Evolutionary conservation across 306 rosid species (phyloP).

Genomic region (Acacia confusa): DNA sequence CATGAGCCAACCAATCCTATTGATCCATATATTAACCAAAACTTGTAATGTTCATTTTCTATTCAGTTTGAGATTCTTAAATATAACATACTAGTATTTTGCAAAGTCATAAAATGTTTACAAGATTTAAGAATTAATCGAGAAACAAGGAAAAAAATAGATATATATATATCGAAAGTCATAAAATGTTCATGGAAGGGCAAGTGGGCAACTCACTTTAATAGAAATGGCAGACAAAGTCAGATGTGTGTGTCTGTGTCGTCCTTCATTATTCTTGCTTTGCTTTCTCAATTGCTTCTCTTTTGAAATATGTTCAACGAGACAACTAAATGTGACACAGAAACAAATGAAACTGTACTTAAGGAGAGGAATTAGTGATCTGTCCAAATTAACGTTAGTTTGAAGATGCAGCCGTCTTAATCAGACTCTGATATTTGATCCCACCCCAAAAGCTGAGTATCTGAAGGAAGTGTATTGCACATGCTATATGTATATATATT

Average conservation of each 20-base stretch:
- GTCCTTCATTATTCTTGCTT: not conserved
- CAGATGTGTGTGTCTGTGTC: not conserved
- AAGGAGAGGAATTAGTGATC: not conserved
- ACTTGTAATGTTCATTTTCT: not conserved
- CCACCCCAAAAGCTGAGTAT: not conserved
- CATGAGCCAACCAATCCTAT: not conserved
- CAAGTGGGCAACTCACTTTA: not conserved
- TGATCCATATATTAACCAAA: not conserved
- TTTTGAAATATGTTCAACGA: not conserved
- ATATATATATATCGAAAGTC: not conserved
- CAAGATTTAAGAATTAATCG: not conserved
- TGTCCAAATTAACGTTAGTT: not conserved
- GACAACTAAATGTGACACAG: not conserved
- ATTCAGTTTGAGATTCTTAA: not conserved
- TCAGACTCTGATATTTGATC: not conserved
- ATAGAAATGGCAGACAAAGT: conserved; percentile 12
- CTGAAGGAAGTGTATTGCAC: not conserved
- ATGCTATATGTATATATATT: not conserved
- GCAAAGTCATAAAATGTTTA: not conserved
- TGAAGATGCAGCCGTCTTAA: not conserved
- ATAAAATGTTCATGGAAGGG: not conserved
- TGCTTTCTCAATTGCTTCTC: not conserved
- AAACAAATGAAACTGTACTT: not conserved
- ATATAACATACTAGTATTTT: no score
- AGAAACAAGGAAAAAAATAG: not conserved